Conservation (phyloP, 1,284 basidiomycete species). For the Thelephora terrestris region DNA sequence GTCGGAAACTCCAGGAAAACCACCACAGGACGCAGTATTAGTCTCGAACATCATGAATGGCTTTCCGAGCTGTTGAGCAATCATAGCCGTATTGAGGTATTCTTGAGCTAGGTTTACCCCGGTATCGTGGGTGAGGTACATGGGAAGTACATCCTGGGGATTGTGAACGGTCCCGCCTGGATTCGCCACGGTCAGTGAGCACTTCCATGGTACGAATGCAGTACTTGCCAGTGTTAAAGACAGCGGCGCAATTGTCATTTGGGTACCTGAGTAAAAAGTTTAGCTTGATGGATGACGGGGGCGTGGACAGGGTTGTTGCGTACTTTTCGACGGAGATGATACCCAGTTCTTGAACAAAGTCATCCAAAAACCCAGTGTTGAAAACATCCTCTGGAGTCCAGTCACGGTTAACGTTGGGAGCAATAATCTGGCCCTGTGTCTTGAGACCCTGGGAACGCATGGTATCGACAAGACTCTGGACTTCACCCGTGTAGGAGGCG, state of each 20-base stretch:
- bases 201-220: slow-evolving; percentile 16
- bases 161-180: slow-evolving; percentile 28
- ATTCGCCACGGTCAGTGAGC: slow-evolving; percentile 36
- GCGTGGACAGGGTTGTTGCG: no score
- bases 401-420: slow-evolving; percentile 38
- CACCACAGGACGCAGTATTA: slow-evolving; percentile 76
- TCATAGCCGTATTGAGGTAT: slow-evolving; percentile 39
- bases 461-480: slow-evolving; percentile 11
- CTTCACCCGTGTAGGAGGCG: slow-evolving; percentile 4
- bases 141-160: slow-evolving; percentile 43
- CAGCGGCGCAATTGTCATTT: slow-evolving; percentile 27
- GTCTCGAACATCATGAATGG: slow-evolving; percentile 66
- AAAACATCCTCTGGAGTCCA: slow-evolving; percentile 36
- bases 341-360: slow-evolving; percentile 28
- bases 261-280: slow-evolving; percentile 32
- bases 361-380: slow-evolving; percentile 34
- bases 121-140: slow-evolving; percentile 49
- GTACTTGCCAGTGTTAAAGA: no score
- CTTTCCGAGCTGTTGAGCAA: slow-evolving; percentile 33
- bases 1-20: slow-evolving; percentile 67
- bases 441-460: slow-evolving; percentile 11
- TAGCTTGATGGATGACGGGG: no score
- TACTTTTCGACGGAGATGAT: slow-evolving; percentile 41
- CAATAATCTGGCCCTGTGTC: no score
- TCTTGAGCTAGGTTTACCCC: slow-evolving; percentile 33